phyloP scores from a whole-genome alignment of 2,329 filamentous ascomycete species.

The Aspergillus niger region DNA sequence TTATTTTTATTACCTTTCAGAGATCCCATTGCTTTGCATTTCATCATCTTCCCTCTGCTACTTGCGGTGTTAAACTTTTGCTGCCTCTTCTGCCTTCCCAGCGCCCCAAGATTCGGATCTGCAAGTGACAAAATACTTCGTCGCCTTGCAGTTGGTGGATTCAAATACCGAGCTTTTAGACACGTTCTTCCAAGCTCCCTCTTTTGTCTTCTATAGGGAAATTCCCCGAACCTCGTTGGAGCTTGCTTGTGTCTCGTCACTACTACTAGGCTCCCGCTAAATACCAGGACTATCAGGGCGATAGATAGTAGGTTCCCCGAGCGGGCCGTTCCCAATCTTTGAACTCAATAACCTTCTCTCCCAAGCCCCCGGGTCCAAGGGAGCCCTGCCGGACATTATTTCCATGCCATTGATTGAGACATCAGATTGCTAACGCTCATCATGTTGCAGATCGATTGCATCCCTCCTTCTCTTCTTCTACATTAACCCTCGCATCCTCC shows the following conservation, averaged over 20 bases:
- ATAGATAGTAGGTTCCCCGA: constrained; percentile 14
- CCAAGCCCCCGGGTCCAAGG: neutral
- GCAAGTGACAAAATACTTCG: neutral
- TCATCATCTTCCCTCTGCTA: neutral
- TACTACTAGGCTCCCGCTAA: neutral
- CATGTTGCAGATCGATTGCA: constrained; percentile 16
- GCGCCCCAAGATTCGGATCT: neutral
- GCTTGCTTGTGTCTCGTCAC: neutral
- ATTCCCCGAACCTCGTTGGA: constrained; percentile 1
- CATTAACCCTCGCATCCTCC: constrained; percentile 11
- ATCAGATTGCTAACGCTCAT: constrained; percentile 16
- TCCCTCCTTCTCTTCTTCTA: neutral
- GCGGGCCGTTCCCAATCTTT: constrained; percentile 18
- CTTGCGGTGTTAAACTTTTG: neutral
- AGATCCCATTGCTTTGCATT: neutral
- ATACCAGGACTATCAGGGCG: neutral
- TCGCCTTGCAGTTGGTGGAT: neutral
- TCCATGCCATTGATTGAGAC: constrained; percentile 1
- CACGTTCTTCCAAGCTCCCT: neutral
- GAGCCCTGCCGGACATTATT: neutral
- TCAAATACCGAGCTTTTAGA: neutral
- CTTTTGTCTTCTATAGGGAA: neutral
- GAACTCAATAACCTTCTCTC: constrained; percentile 9
- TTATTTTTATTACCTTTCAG: neutral
- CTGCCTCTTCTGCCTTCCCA: neutral